Base-by-base conservation (phyloP, 371 early-diverging fungal genomes). In the Mucor saturninus region DNA sequence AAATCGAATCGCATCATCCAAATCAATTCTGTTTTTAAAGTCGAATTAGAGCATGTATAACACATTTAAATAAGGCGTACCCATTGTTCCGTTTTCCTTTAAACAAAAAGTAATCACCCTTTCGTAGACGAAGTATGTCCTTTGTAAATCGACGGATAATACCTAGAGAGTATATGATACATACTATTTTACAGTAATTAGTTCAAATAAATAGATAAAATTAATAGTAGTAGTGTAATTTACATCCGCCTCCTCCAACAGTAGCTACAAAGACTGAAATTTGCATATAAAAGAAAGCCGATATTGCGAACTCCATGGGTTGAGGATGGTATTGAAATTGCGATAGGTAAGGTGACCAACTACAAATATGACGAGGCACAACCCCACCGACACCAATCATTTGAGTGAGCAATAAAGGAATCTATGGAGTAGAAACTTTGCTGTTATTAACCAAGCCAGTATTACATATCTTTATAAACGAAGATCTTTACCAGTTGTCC, bases 1-100 rank as follows among this genome's bases (percentile, higher is more conserved):
- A 43, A 77, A 79, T 0, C 83, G 83, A 30, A 82, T 77, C 21
- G 76, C 72, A 55, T 82, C 83, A 62, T 82, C 80, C 29, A 82
- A 29, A 58, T 79, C 75, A 40, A 79, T 73, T n/a, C 79, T 81
- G 14, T 14, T 21, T 21, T 21, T 21, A 21, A 21, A 21, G 21
- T 21, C 21, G 21, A 21, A 21, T 21, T 21, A 21, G 21, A 21
- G 21, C 21, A 21, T 21, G 21, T 21, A 21, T 1, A 21, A 1
- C 21, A 21, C 21, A 21, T 21, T 21, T 21, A 21, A 21, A 21
- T 21, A 21, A 21, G 1, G 21, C 21, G 21, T 69, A 69, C 82
- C 69, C 70, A 61, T 79, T 75, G 31, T 77, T 58, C 51, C 69
- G 72, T 42, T 82, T 82, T 5, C 83, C 78, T 61, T 82, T 79